Base-by-base conservation (phyloP, 129 eudicot species). In the Gnaphalium uliginosum region DNA sequence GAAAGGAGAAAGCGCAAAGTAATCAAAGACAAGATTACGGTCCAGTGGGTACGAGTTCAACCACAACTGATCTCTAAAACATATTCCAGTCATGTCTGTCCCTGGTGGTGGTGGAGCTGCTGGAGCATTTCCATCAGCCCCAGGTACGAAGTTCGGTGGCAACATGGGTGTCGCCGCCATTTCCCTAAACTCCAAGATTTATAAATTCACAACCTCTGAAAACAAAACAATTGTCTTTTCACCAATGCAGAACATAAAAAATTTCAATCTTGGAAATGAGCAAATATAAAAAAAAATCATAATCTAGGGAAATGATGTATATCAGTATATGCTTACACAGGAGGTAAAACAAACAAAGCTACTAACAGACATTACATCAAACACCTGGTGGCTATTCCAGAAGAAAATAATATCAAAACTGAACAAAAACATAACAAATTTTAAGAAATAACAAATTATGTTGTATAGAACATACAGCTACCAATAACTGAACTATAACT, bases 1-100 rank as follows among this genome's bases (percentile, higher is more conserved):
- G 85, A 89, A 92, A 15, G 98, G 98, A 6, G 98, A 91, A 24
- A 91, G 84, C 2, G 97, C 97, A 61, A 91, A 91, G 84, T 91
- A 91, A 79, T 91, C 97, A 75, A 92, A 92, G 26, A 92, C 98
- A 15, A 87, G 86, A 74, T 92, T 89, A 4, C 96, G 88, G 50
- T 92, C 96, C 18, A 92, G 87, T 13, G 98, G 96, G 51, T 89
- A 92, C 0, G 98, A 79, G 76, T 92, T 92, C 6, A 92, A 72
- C 96, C 98, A 92, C 18, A 89, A 69, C 74, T 92, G 98, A 67
- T 92, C 97, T 48, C 97, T 76, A 81, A 92, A 92, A 69, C 97
- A 87, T 33, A 92, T 89, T 75, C 97, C 93, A 17, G 96, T 92
- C 96, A 92, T 92, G 83, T 92, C 96, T 4, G 96, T 92, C 7